Percentiles rank a stretch among this genome's conserved stretches.
Evolutionary conservation across 2,329 filamentous ascomycete genomes (phyloP).

Genomic region (Chrysosporium queenslandicum): DNA sequence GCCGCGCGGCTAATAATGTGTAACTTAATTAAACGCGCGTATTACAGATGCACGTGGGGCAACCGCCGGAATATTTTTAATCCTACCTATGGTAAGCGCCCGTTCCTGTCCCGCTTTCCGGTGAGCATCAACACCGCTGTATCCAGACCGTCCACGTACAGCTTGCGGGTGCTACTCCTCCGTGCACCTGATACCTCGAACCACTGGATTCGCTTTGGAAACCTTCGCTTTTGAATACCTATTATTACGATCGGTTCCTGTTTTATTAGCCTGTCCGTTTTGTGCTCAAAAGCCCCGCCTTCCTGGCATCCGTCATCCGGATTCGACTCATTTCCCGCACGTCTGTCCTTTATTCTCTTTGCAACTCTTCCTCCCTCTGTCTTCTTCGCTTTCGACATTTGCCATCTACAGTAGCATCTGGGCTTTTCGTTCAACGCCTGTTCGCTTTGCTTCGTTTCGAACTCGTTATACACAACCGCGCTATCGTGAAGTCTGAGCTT

Average conservation of each 20-base stretch:
- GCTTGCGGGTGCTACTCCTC: constrained; percentile 18
- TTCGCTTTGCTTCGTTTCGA: neutral
- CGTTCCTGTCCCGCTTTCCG: constrained; percentile 3
- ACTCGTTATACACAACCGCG: neutral
- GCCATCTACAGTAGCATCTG: neutral
- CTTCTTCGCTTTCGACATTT: neutral
- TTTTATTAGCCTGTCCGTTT: neutral
- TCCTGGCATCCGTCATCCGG: neutral
- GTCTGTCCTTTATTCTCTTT: neutral
- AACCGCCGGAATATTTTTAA: constrained; percentile 4
- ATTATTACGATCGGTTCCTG: constrained; percentile 2
- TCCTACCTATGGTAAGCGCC: constrained; percentile 11
- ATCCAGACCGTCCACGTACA: constrained; percentile 10
- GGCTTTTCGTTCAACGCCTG: neutral
- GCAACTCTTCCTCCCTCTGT: neutral
- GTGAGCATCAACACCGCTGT: neutral
- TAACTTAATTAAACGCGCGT: constrained; percentile 14
- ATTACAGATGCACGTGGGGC: constrained; percentile 3
- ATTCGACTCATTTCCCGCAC: neutral
- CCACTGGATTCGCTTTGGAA: constrained; percentile 4
- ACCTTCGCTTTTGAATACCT: constrained; percentile 6
- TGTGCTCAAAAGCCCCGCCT: constrained; percentile 6
- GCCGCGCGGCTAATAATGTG: constrained; percentile 10
- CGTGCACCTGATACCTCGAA: constrained; percentile 11
- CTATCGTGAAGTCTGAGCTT: neutral